phyloP scores from a whole-genome alignment of 139 green algal species.

The Volvox reticuliferus region DNA sequence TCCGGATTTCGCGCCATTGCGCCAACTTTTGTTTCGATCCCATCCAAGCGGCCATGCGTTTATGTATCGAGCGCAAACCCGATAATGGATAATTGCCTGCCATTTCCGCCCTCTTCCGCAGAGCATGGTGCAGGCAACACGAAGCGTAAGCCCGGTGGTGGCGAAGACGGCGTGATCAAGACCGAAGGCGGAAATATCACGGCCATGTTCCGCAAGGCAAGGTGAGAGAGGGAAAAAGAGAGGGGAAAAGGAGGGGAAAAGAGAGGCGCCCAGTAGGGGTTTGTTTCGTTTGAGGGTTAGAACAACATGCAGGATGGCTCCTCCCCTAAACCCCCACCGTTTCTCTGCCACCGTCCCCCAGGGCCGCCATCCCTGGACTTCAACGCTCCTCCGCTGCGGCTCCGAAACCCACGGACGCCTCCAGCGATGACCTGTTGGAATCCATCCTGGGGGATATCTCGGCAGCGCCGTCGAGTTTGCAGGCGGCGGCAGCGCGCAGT shows the following conservation, averaged over 20 bases:
- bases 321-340: too few relatives aligned
- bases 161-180: conserved; percentile 33
- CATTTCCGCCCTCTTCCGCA: neutral
- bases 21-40: too few relatives aligned
- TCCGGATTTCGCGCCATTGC: too few relatives aligned
- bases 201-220: conserved; percentile 42
- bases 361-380: conserved; percentile 22
- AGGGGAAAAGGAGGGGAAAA: neutral
- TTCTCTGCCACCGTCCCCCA: neutral
- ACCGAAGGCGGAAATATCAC: conserved; percentile 44
- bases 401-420: conserved; percentile 42
- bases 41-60: too few relatives aligned
- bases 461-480: conserved; percentile 56
- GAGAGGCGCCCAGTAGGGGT: too few relatives aligned
- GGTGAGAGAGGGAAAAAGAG: neutral
- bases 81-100: too few relatives aligned
- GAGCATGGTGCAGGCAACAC: neutral
- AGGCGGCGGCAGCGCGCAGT: neutral
- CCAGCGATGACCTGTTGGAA: conserved; percentile 64
- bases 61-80: too few relatives aligned
- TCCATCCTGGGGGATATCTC: conserved; percentile 88
- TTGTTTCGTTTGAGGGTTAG: too few relatives aligned
- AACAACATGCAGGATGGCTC: too few relatives aligned
- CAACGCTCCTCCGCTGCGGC: neutral
- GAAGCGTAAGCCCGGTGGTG: conserved; percentile 32